These are phyloP conservation scores for Strobilomyces echinocephalus DNA, from an alignment of 768 basidiomycete genomes.

Conservation along the genomic window DNA sequence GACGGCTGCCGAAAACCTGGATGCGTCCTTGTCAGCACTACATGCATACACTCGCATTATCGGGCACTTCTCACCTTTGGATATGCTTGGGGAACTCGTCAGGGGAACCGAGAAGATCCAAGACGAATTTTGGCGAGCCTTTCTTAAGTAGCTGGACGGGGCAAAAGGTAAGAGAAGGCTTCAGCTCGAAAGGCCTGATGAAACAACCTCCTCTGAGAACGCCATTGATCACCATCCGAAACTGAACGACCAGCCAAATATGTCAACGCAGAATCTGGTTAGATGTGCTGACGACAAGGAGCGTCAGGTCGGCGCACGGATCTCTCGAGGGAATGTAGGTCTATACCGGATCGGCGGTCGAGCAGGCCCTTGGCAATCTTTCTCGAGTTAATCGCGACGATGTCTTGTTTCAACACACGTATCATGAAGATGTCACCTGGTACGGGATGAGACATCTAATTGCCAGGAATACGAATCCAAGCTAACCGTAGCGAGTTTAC, in stretches of 20 bases:
- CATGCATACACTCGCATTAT: no score
- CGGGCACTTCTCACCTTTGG: constrained; percentile 3
- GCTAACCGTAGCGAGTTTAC: no score
- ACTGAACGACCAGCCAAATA: constrained; percentile 22
- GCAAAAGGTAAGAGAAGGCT: constrained; percentile 2
- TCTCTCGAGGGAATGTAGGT: constrained; percentile 12
- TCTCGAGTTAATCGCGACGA: constrained; percentile 24
- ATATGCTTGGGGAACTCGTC: constrained; percentile 1
- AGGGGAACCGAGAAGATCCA: constrained; percentile 12
- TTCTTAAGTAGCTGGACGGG: constrained; percentile 19
- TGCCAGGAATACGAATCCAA: neutral
- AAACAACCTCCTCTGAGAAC: constrained; percentile 18
- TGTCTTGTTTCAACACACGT: constrained; percentile 19
- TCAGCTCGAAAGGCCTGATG: constrained; percentile 24
- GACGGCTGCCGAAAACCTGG: constrained; percentile 33
- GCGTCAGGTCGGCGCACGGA: constrained; percentile 6
- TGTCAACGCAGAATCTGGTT: neutral
- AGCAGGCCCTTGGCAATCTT: constrained; percentile 27
- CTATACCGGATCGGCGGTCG: constrained; percentile 22
- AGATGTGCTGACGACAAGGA: neutral
- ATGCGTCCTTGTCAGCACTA: neutral
- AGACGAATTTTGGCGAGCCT: constrained; percentile 18
- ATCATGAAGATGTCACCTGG: constrained; percentile 20
- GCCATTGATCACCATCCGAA: constrained; percentile 21
- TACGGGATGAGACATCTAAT: neutral